phyloP scores from a whole-genome alignment of 768 basidiomycete genomes.

The Suillus americanus region DNA sequence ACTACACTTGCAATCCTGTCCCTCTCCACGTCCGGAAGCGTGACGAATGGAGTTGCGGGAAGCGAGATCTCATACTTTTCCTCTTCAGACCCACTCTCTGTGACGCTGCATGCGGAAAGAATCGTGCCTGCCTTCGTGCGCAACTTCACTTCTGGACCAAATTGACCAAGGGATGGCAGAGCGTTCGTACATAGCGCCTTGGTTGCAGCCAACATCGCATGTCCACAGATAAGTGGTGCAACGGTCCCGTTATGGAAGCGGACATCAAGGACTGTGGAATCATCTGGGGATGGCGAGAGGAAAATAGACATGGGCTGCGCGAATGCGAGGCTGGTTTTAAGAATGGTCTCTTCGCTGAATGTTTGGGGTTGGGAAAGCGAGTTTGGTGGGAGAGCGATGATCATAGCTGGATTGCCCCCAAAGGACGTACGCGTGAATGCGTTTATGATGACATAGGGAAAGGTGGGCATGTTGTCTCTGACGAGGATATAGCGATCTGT shows the following conservation, averaged over 20 bases:
- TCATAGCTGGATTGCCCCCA: conserved; percentile 45
- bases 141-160: conserved; percentile 27
- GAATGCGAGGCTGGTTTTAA: conserved; percentile 40
- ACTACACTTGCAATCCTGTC: conserved; percentile 31
- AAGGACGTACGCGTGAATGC: conserved; percentile 44
- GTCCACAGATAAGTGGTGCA: conserved; percentile 42
- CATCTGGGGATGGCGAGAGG: conserved; percentile 26
- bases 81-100: conserved; percentile 6
- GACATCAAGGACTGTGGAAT: conserved; percentile 31
- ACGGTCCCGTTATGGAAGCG: conserved; percentile 38
- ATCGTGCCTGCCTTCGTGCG: conserved; percentile 30
- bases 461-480: conserved; percentile 6
- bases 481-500: background rate
- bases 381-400: conserved; percentile 30
- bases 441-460: conserved; percentile 37
- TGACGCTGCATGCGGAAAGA: conserved; percentile 14
- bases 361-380: conserved; percentile 4
- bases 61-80: conserved; percentile 37
- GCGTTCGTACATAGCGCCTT: conserved; percentile 31
- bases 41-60: conserved; percentile 26
- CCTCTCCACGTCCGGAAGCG: conserved; percentile 31
- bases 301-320: conserved; percentile 45
- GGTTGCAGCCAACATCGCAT: conserved; percentile 45
- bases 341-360: conserved; percentile 8
- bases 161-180: conserved; percentile 22